phyloP scores from a whole-genome alignment of 1,139 yeast genomes.

The Zygosaccharomyces pseudobailii region DNA sequence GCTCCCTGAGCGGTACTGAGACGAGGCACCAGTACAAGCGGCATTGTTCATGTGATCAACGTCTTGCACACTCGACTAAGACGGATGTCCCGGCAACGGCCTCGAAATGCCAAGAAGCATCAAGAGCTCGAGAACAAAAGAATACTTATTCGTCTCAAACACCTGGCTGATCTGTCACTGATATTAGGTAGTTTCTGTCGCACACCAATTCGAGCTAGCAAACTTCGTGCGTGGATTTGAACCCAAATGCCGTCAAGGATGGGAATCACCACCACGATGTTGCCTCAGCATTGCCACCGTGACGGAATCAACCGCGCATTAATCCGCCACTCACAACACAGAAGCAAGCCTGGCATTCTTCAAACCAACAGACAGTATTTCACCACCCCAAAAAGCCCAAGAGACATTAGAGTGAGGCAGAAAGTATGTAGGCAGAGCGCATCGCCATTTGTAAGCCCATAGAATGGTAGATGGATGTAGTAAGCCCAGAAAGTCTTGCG shows the following conservation, averaged over 20 bases:
- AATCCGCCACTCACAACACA: background rate
- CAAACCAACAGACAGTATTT: constrained; percentile 22
- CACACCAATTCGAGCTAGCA: background rate
- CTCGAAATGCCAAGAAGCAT: background rate
- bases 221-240: background rate
- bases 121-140: background rate
- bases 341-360: background rate
- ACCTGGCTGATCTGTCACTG: too few relatives aligned
- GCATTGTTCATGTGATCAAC: background rate
- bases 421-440: constrained; percentile 37
- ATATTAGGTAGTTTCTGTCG: background rate
- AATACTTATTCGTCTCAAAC: too few relatives aligned
- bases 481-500: constrained; percentile 34
- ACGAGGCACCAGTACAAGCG: background rate
- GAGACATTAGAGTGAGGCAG: constrained; percentile 32
- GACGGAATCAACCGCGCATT: background rate
- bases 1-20: background rate
- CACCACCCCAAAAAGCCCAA: constrained; percentile 30
- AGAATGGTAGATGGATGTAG: constrained; percentile 40
- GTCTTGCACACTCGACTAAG: background rate
- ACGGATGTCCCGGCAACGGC: background rate
- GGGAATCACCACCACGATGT: background rate
- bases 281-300: background rate
- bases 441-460: constrained; percentile 39
- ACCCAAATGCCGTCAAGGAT: background rate